A percentile compares a stretch with the other conserved stretches of the same genome.
Conservation (phyloP, 352 stramenopile species). For the Phytophthora colocasiae region DNA sequence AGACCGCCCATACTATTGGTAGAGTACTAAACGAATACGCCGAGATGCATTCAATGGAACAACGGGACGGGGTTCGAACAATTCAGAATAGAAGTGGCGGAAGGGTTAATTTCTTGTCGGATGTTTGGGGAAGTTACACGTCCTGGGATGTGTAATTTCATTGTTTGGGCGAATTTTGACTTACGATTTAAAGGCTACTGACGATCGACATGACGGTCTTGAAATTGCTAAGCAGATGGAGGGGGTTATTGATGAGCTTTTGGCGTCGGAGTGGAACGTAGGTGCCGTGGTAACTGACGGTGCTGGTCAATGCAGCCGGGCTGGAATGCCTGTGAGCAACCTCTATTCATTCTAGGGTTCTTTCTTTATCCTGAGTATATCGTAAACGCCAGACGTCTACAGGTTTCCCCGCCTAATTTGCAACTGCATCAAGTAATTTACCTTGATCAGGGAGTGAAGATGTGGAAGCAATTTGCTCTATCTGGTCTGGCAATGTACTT, state of each 20-base stretch:
- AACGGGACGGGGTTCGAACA: conserved; percentile 4
- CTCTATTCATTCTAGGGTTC: too few relatives aligned
- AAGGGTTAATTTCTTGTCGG: conserved; percentile 19
- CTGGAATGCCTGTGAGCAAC: background rate
- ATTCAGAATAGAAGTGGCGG: conserved; percentile 14
- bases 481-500: too few relatives aligned
- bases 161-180: conserved; percentile 6
- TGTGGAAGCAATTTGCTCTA: too few relatives aligned
- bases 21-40: conserved; percentile 16
- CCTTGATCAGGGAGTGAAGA: too few relatives aligned
- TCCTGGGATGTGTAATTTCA: conserved; percentile 8
- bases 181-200: conserved; percentile 13
- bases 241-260: conserved; percentile 5
- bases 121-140: conserved; percentile 17
- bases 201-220: conserved; percentile 13
- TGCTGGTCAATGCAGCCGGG: conserved; percentile 15
- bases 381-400: too few relatives aligned
- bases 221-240: conserved; percentile 22
- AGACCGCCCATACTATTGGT: background rate
- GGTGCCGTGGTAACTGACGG: conserved; percentile 25
- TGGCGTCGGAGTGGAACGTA: conserved; percentile 6
- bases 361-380: too few relatives aligned
- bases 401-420: too few relatives aligned
- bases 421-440: too few relatives aligned
- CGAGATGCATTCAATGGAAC: conserved; percentile 3